Base-by-base conservation (phyloP, 1,284 basidiomycete species). In the Mixia osmundae region DNA sequence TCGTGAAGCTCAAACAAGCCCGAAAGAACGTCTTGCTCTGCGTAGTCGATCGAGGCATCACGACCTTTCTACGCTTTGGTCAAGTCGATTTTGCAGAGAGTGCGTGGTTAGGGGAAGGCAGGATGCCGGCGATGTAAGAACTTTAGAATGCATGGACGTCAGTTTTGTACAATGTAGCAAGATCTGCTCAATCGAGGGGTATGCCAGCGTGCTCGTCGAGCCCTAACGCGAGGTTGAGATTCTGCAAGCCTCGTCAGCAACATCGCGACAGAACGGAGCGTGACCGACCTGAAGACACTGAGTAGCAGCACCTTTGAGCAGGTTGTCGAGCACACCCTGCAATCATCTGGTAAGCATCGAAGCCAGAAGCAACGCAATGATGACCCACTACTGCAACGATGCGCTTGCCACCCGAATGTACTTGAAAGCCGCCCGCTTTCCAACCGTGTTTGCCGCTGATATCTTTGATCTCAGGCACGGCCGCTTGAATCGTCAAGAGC, bases 231-330 rank as follows among this genome's bases (percentile, higher is more conserved):
- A 95, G 65, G 61, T 97, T 97, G 52, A 97, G 59, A 57, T 97
- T 97, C 76, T 94, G 57, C 22, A 35, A 26, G 35, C 25, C 33
- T 9, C 16, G 8, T 16, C 10, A n/a, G 24, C 16, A 14, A 15
- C 14, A 30, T 20, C 34, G 7, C 26, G 32, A 37, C 40, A 23
- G 5, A 7, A 1, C 15, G 16, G 23, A 25, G 15, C 24, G 19
- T 3, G 9, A 54, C 71, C 27, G 40, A 80, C 78, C 65, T 87
- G 83, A 41, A 97, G 54, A 57, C 87, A 95, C 59, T 97, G 91
- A 14, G 89, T 97, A 5, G 89, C 89, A 32, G 89, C 91, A 8
- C 89, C 89, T 58, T 97, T 97, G 43, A 97, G 64, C 41, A 97
- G 59, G 60, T 97, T 97, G 56, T 97, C 91, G 46, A 97, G 58